These are phyloP conservation scores for Trebouxia sp. DNA, from an alignment of 139 green algal species.

Conservation along the genomic window DNA sequence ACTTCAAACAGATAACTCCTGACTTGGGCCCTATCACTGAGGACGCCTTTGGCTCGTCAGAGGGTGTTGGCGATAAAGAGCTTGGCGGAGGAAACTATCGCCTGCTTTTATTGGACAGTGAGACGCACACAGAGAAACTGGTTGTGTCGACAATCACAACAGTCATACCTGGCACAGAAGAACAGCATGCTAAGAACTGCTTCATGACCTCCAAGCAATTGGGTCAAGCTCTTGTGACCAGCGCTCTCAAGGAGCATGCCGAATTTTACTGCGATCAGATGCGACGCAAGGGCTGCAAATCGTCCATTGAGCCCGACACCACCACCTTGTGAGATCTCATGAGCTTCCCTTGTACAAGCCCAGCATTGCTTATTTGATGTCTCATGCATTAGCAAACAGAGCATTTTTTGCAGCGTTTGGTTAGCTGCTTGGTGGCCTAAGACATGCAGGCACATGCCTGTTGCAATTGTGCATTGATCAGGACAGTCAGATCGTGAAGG, in stretches of 20 bases:
- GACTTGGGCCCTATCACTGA: slow-evolving; percentile 18
- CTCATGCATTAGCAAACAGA: not conserved
- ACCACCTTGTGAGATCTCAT: slow-evolving; percentile 26
- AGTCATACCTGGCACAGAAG: slow-evolving; percentile 25
- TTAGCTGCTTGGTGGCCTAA: too few species aligned
- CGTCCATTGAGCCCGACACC: slow-evolving; percentile 58
- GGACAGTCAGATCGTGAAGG: too few species aligned
- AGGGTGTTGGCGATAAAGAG: not conserved
- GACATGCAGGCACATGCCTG: not conserved
- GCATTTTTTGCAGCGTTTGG: too few species aligned
- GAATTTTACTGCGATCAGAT: slow-evolving; percentile 62
- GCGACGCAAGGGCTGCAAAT: slow-evolving; percentile 44
- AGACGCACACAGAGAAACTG: slow-evolving; percentile 8
- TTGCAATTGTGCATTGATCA: too few species aligned
- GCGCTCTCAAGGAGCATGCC: slow-evolving; percentile 60
- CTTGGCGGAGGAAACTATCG: slow-evolving; percentile 19
- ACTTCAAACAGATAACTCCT: not conserved
- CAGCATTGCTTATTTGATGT: not conserved
- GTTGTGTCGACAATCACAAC: slow-evolving; percentile 10
- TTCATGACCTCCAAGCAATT: slow-evolving; percentile 57
- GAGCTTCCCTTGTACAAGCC: not conserved
- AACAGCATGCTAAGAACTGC: slow-evolving; percentile 51
- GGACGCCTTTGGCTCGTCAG: not conserved
- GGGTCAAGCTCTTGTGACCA: slow-evolving; percentile 58
- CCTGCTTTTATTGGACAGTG: not conserved